Evolutionary conservation across 2,329 filamentous ascomycete genomes (phyloP).

Genomic region (Hypoxylon sp.): DNA sequence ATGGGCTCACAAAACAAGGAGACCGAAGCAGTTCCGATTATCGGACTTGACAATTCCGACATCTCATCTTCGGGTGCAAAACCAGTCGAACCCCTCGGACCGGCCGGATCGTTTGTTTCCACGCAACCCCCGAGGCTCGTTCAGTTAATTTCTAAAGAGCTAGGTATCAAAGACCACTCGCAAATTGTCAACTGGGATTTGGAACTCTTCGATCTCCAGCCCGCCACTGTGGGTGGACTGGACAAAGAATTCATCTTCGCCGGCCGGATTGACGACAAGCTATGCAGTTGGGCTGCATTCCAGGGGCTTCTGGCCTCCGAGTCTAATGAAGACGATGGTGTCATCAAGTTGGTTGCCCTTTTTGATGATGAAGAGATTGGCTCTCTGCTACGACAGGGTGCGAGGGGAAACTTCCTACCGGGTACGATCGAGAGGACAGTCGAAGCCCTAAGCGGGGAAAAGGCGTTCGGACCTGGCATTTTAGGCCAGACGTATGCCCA

Average conservation of each 20-base stretch:
- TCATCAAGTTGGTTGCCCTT: conserved; percentile 89
- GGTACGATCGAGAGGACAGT: conserved; percentile 81
- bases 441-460: conserved; percentile 63
- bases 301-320: conserved; percentile 79
- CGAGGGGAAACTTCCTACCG: conserved; percentile 87
- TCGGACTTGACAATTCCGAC: conserved; percentile 82
- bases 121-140: conserved; percentile 89
- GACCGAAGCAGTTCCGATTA: conserved; percentile 92
- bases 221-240: conserved; percentile 82
- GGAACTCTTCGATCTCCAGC: conserved; percentile 91
- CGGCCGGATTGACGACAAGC: conserved; percentile 95
- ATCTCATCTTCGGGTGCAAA: conserved; percentile 48
- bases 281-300: conserved; percentile 92
- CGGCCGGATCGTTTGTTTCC: conserved; percentile 75
- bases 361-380: conserved; percentile 99
- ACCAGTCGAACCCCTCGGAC: conserved; percentile 62
- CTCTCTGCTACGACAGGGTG: conserved; percentile 87
- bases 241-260: conserved; percentile 95
- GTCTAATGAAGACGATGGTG: conserved; percentile 64
- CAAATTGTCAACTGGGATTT: conserved; percentile 95
- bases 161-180: conserved; percentile 76
- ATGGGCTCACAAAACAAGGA: conserved; percentile 78
- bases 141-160: conserved; percentile 78
- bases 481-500: conserved; percentile 86
- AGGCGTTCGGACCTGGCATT: conserved; percentile 65